Base-by-base conservation (phyloP, 2,329 filamentous ascomycete genomes). In the Colletotrichum kahawae region DNA sequence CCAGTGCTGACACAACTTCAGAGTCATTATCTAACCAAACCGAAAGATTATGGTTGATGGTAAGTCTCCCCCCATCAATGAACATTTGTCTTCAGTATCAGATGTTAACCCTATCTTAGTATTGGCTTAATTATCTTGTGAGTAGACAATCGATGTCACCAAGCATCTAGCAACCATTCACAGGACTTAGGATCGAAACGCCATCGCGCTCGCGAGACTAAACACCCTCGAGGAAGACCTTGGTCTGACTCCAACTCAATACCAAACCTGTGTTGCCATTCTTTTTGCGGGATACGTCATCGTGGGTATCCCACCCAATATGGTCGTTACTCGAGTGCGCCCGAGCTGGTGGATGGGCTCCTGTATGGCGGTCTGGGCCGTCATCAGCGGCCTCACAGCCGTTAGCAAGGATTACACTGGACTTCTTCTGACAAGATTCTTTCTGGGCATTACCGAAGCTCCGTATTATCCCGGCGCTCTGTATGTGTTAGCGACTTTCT, bases 131-230 rank as follows among this genome's bases (percentile, higher is more conserved):
- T 43, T 84, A 83, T 57, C 80, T 83, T 60, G 75, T 1, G 82
- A 77, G 80, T 88, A 51, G n/a, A 87, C 0, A 1, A 1, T 24
- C 7, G 21, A 21, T 12, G 2, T 21, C 13, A 9, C 4, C 4
- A 0, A 36, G 33, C 0, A 0, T 18, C 1, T 5, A 29, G 14
- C n/a, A 21, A 38, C 4, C 5, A 4, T n/a, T 63, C 10, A 38
- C 13, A 27, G 2, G 5, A 9, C 12, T 0, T 29, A 74, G 71
- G 67, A 90, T 77, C 83, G 88, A 16, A 90, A 89, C 71, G 89
- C 91, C 51, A 91, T 92, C 78, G 90, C 90, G 2, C 88, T 90
- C 24, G 90, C 90, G 4, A 84, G 87, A 43, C 79, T 92, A 24
- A 88, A 90, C 69, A 88, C 88, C 1, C 81, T 92, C 8, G 87